These are phyloP conservation scores for Wickerhamomyces xylosicus DNA, from an alignment of 805 yeast species.

Conservation along the genomic window DNA sequence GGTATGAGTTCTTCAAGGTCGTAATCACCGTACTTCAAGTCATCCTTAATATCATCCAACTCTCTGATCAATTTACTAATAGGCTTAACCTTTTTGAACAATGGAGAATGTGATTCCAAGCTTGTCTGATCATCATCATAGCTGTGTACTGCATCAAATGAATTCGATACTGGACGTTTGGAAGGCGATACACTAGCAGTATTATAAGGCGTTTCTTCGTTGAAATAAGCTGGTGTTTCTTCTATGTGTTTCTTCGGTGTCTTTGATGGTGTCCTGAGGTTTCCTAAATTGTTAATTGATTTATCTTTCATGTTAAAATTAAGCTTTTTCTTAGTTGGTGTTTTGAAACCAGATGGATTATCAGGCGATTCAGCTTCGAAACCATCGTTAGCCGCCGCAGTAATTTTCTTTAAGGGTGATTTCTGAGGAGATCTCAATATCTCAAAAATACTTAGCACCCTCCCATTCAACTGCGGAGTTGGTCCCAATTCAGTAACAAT, in stretches of 20 bases:
- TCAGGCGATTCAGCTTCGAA: not conserved
- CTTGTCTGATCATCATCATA: no score
- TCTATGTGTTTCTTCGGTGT: constrained; percentile 11
- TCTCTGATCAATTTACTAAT: constrained; percentile 40
- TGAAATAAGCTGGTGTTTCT: constrained; percentile 38
- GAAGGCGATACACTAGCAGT: no score
- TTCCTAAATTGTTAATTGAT: not conserved
- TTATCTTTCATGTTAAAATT: constrained; percentile 4
- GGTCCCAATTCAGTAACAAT: constrained; percentile 52
- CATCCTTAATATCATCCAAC: constrained; percentile 25
- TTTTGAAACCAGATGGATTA: constrained; percentile 1
- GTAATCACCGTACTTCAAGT: constrained; percentile 16
- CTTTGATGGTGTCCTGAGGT: not conserved
- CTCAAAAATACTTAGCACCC: constrained; percentile 66
- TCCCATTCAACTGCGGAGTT: constrained; percentile 78
- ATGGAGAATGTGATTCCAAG: constrained; percentile 21
- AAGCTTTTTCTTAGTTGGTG: constrained; percentile 7
- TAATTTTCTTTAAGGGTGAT: constrained; percentile 9
- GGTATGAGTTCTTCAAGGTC: constrained; percentile 11
- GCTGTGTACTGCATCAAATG: no score
- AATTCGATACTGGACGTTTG: no score
- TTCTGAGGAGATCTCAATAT: constrained; percentile 10
- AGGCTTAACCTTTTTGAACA: constrained; percentile 20
- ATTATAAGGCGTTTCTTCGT: constrained; percentile 1
- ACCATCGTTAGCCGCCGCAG: not conserved